Base-by-base conservation (phyloP, 2,329 filamentous ascomycete genomes). In the Alternaria hordeiaustralica region DNA sequence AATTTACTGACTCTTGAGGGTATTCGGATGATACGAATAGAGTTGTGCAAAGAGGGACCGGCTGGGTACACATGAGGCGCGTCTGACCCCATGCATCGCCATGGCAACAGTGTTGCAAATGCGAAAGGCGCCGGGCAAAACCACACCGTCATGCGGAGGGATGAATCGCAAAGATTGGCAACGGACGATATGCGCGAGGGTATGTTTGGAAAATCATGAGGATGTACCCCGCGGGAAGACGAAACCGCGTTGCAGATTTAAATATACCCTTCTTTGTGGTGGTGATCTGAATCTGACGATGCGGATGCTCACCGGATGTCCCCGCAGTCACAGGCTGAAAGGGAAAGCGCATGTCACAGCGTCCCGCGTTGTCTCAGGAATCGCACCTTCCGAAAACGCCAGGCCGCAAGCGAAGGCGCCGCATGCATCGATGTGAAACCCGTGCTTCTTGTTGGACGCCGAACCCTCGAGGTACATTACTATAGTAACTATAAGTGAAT, bases 1-100 rank as follows among this genome's bases (percentile, higher is more conserved):
- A 53, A 53, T 53, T 53, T 33, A 25, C 49, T 53, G 49, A 53
- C 49, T 53, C 20, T 53, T 53, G 33, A 20, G 21, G n/a, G 36
- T n/a, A 10, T 36, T 53, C 36, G 49, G 13, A 53, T 8, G 36
- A 53, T 53, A 53, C 49, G 49, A 36, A 53, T 12, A 33, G 57
- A 60, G 47, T 61, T 61, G 60, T 47, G 60, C 60, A 49, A 50
- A 56, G 25, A 58, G 49, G 49, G 36, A 33, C 49, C 49, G 30
- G 55, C 55, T 56, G 55, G 60, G 60, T 61, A 58, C 60, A 61
- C 55, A 58, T 61, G 60, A 61, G 60, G 60, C 60, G 57, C 60
- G 47, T 23, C 55, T 53, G 55, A 61, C 60, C 60, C 60, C 56
- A 57, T 61, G 60, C 60, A 61, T 61, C 55, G 21, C 60, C 60